phyloP scores from a whole-genome alignment of 345 rosid species.

The Populus tremula region DNA sequence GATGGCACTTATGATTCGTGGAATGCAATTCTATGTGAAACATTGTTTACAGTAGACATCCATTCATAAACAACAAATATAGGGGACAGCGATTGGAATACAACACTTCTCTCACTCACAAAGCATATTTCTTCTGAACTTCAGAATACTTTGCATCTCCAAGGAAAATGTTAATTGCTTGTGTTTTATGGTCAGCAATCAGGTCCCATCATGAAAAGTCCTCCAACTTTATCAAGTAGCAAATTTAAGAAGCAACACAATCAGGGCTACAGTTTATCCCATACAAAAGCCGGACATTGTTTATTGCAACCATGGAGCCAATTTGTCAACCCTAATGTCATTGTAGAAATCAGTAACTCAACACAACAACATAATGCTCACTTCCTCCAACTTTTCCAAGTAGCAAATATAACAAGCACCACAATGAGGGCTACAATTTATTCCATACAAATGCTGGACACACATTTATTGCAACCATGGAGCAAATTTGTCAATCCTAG shows the following conservation, averaged over 20 bases:
- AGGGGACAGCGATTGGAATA: not conserved
- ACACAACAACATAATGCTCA: no score
- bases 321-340: not conserved
- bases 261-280: not conserved
- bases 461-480: not conserved
- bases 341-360: not conserved
- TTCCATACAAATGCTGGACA: not conserved
- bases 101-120: not conserved
- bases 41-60: not conserved
- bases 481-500: not conserved
- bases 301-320: constrained; percentile 1
- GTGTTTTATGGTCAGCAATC: not conserved
- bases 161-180: not conserved
- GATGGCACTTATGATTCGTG: not conserved
- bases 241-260: not conserved
- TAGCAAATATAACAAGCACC: not conserved
- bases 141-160: not conserved
- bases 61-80: not conserved
- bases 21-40: not conserved
- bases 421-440: not conserved
- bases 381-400: not conserved
- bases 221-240: not conserved
- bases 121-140: not conserved
- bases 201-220: not conserved
- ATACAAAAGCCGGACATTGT: not conserved